Conservation (phyloP, 768 basidiomycete genomes). For the Lactarius psammicola region DNA sequence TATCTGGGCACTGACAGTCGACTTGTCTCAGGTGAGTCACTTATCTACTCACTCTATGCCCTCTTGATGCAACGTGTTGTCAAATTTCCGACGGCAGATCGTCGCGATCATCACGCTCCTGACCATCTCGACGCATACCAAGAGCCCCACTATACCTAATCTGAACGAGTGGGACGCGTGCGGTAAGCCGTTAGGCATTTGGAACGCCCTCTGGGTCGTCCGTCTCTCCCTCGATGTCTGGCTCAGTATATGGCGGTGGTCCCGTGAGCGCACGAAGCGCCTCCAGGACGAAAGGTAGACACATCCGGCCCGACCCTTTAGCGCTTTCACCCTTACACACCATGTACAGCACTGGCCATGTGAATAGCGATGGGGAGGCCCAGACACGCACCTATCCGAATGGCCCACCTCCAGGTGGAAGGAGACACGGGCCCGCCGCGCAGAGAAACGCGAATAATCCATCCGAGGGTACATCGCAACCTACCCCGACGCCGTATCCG, state of each 20-base stretch:
- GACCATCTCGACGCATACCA: slow-evolving; percentile 45
- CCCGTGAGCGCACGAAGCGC: slow-evolving; percentile 32
- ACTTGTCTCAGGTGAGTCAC: slow-evolving; percentile 51
- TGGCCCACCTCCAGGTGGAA: slow-evolving; percentile 8
- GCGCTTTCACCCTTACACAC: not conserved
- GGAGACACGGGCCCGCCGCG: not conserved
- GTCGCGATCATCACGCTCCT: slow-evolving; percentile 51
- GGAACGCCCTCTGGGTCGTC: slow-evolving; percentile 64
- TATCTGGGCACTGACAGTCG: slow-evolving; percentile 50
- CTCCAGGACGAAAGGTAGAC: slow-evolving; percentile 26
- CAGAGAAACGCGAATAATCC: slow-evolving; percentile 8
- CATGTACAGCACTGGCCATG: slow-evolving; percentile 7
- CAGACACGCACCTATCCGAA: slow-evolving; percentile 4
- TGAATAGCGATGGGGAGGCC: slow-evolving; percentile 4
- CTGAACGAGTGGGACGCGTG: slow-evolving; percentile 63
- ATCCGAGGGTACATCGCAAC: not conserved
- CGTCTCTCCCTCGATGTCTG: slow-evolving; percentile 49
- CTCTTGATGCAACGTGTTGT: slow-evolving; percentile 12
- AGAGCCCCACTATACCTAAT: slow-evolving; percentile 43
- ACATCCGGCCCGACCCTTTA: slow-evolving; percentile 4
- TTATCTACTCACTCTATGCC: slow-evolving; percentile 8
- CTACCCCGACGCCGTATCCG: slow-evolving; percentile 12
- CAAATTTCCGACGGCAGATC: slow-evolving; percentile 42
- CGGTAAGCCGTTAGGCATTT: slow-evolving; percentile 60
- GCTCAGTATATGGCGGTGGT: slow-evolving; percentile 58